Evolutionary conservation across 768 basidiomycete genomes (phyloP).

Genomic region (Serpula lacrymans): DNA sequence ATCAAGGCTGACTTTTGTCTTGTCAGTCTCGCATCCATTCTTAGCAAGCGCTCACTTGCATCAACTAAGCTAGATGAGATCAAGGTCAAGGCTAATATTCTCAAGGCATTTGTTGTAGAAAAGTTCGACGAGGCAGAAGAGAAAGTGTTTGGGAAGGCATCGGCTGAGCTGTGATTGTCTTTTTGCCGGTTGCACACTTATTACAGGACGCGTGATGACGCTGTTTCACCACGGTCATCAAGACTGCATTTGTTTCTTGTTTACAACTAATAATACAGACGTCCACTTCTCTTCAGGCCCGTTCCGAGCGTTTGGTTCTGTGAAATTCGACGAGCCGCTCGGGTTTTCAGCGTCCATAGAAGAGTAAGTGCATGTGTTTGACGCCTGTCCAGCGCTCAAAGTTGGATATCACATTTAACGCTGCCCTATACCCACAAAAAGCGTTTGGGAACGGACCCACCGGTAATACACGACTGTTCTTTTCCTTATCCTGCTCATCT

Average conservation of each 20-base stretch:
- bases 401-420: no score
- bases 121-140: conserved; percentile 26
- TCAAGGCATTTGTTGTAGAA: conserved; percentile 52
- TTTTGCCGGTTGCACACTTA: background rate
- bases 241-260: conserved; percentile 14
- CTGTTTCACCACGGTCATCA: no score
- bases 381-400: no score
- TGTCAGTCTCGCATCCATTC: conserved; percentile 67
- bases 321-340: no score
- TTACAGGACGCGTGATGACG: no score
- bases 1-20: conserved; percentile 8
- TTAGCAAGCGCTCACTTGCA: conserved; percentile 74
- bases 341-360: no score
- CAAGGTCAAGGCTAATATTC: conserved; percentile 87
- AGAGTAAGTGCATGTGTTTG: no score
- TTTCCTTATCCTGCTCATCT: no score
- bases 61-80: conserved; percentile 87
- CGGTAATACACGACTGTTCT: no score
- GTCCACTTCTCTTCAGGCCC: no score
- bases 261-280: conserved; percentile 15
- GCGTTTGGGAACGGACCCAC: conserved; percentile 12
- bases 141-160: conserved; percentile 28
- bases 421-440: background rate
- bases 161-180: conserved; percentile 41
- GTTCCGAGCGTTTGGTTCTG: no score